Conservation (phyloP, 768 basidiomycete genomes). For the Phaffia australis region DNA sequence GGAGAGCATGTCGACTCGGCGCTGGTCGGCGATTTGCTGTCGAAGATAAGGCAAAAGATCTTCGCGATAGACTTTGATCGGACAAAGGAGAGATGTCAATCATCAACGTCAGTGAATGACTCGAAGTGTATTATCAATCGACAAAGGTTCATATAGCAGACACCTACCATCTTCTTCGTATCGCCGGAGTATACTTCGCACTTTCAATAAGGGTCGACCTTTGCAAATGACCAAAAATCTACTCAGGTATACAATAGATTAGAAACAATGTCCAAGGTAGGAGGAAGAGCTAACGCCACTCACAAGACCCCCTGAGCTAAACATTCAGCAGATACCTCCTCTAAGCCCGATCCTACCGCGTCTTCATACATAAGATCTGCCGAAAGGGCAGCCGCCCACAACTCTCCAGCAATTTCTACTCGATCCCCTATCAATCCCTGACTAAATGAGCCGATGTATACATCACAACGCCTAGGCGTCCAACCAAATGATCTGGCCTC, state of each 20-base stretch:
- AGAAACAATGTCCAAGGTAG: neutral
- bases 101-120: neutral
- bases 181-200: conserved; percentile 20
- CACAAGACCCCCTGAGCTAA: conserved; percentile 33
- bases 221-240: conserved; percentile 25
- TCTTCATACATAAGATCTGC: conserved; percentile 32
- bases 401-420: conserved; percentile 32
- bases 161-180: conserved; percentile 22
- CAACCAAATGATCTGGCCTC: conserved; percentile 29
- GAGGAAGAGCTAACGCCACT: conserved; percentile 29
- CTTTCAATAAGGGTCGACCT: conserved; percentile 21
- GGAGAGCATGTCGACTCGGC: conserved; percentile 16
- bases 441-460: conserved; percentile 33
- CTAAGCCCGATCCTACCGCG: conserved; percentile 16
- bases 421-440: conserved; percentile 30
- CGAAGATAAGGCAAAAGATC: conserved; percentile 23
- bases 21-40: conserved; percentile 19
- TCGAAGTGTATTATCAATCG: neutral
- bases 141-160: neutral
- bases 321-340: conserved; percentile 31
- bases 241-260: neutral
- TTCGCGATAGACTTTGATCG: conserved; percentile 14
- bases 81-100: neutral
- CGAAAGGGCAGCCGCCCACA: conserved; percentile 31
- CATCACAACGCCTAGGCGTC: conserved; percentile 33